These are phyloP conservation scores for Salicornia ramosissima DNA, from an alignment of 148 eudicot genomes.

Conservation along the genomic window DNA sequence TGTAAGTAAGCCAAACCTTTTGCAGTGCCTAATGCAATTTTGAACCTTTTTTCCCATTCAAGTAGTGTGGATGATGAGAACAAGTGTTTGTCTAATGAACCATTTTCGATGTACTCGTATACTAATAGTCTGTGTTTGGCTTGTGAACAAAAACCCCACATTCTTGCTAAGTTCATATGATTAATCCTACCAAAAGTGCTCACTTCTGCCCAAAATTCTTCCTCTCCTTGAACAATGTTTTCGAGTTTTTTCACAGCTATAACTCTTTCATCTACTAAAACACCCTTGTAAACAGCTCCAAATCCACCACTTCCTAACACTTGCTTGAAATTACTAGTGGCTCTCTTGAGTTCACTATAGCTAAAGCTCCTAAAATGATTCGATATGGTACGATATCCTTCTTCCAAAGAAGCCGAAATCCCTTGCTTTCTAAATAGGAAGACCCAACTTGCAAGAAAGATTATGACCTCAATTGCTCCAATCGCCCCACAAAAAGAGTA, in stretches of 20 bases:
- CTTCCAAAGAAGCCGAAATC: conserved; percentile 40
- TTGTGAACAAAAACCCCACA: conserved; percentile 67
- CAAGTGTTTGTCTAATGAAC: conserved; percentile 48
- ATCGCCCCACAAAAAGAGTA: conserved; percentile 42
- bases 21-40: conserved; percentile 50
- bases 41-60: conserved; percentile 50
- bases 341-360: conserved; percentile 45
- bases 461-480: conserved; percentile 41
- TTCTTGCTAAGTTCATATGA: conserved; percentile 62
- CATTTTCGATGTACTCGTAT: conserved; percentile 46
- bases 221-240: conserved; percentile 42
- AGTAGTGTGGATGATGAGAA: conserved; percentile 29
- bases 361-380: conserved; percentile 55
- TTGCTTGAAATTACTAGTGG: conserved; percentile 39
- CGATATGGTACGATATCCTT: conserved; percentile 45
- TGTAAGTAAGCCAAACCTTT: conserved; percentile 74
- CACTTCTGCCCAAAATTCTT: conserved; percentile 68
- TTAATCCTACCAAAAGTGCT: conserved; percentile 54
- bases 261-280: conserved; percentile 35
- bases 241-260: conserved; percentile 60
- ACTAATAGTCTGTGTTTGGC: conserved; percentile 44
- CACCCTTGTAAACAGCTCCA: conserved; percentile 51
- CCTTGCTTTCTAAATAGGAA: conserved; percentile 39
- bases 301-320: conserved; percentile 55
- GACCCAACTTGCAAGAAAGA: conserved; percentile 38